phyloP scores from a whole-genome alignment of 139 green algal species.

The Medakamo hakoo region DNA sequence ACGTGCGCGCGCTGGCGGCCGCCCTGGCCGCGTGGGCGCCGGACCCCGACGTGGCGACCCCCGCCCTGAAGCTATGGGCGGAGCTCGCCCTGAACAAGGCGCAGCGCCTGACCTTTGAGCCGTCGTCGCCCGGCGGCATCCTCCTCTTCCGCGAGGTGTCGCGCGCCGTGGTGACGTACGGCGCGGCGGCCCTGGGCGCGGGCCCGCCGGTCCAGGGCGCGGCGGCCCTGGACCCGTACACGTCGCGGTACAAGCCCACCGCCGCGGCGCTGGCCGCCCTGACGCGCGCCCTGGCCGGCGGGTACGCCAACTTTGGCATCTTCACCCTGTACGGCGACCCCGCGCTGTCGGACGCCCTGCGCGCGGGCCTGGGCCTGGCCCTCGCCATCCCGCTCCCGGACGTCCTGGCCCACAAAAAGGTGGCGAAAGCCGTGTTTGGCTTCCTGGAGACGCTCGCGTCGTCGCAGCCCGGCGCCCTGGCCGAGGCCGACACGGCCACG shows the following conservation, averaged over 20 bases:
- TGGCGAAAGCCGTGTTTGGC: conserved; percentile 68
- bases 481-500: conserved; percentile 47
- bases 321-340: conserved; percentile 96
- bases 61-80: conserved; percentile 90
- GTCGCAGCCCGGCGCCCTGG: conserved; percentile 43
- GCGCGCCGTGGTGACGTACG: conserved; percentile 68
- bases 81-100: conserved; percentile 97
- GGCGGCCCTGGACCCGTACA: conserved; percentile 46
- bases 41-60: conserved; percentile 35
- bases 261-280: conserved; percentile 78
- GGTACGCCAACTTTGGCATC: conserved; percentile 98
- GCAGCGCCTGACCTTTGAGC: conserved; percentile 87
- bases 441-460: conserved; percentile 80
- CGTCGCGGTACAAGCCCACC: conserved; percentile 83
- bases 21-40: conserved; percentile 78
- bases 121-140: conserved; percentile 89
- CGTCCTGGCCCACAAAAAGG: conserved; percentile 66
- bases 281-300: conserved; percentile 66
- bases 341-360: conserved; percentile 71
- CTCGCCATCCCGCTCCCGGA: conserved; percentile 43
- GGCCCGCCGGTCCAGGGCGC: too few species aligned
- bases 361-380: conserved; percentile 70
- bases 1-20: conserved; percentile 61
- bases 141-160: conserved; percentile 70
- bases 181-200: conserved; percentile 36